Evolutionary conservation across 148 eudicot genomes (phyloP).

Genomic region (Rhododendron simsii): DNA sequence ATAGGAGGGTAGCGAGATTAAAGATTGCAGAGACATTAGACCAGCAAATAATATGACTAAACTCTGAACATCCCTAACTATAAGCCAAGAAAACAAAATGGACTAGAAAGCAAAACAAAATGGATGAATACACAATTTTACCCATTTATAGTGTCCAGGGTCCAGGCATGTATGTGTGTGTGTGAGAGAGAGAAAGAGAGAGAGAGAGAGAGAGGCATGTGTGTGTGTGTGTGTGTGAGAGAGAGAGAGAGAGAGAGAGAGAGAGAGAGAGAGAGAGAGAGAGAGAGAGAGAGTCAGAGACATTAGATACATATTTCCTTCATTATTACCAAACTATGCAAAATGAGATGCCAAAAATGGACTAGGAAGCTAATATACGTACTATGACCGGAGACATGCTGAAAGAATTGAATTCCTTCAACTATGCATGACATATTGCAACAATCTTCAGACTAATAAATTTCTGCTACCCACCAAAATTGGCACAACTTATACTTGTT

Average conservation of each 20-base stretch:
- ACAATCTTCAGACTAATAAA: background rate
- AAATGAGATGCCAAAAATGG: background rate
- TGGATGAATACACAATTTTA: background rate
- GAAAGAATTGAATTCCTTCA: background rate
- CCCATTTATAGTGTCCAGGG: background rate
- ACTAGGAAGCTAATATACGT: background rate
- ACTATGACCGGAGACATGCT: background rate
- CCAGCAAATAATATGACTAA: background rate
- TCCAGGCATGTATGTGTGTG: background rate
- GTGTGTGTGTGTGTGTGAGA: no score
- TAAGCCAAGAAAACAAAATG: background rate
- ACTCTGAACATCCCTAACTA: background rate
- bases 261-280: background rate
- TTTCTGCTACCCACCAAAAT: background rate
- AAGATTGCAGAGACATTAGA: background rate
- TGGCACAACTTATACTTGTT: background rate
- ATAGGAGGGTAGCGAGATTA: background rate
- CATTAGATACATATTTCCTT: background rate
- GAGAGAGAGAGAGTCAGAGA: background rate
- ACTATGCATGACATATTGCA: background rate
- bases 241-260: background rate
- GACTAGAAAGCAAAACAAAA: background rate
- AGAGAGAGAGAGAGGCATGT: background rate
- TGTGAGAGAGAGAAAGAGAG: background rate
- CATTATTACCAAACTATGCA: background rate